Evolutionary conservation across 2,329 filamentous ascomycete species (phyloP), one percentile per base, ranked within the genome.

Genomic region (Aschersonia sp.): DNA sequence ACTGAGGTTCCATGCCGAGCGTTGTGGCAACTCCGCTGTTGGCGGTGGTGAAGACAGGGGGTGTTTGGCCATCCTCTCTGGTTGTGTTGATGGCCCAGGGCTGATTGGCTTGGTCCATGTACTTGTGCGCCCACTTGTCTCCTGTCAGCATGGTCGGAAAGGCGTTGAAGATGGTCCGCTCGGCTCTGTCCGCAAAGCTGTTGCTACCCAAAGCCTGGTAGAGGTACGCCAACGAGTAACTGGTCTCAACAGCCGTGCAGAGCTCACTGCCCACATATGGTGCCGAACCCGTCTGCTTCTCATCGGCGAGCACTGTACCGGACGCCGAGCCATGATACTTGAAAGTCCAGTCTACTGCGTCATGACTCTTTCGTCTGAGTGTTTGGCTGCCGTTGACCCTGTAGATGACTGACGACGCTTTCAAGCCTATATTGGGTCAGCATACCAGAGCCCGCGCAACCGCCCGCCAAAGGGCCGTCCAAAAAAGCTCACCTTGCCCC

Each of bases 81-180:
- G 71, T 76, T 0, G 68, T 70, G 6, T 60, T 62, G 10, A 58
- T 50, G 6, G 61, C 57, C 14, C 75, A 69, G 4, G 73, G 72
- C 53, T 76, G 72, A 51, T 78, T 79, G 0, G 69, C 67, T 53
- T 76, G 66, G 4, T 65, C 61, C 48, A 78, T 65, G 52, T 79
- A 79, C 55, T 78, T 72, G 54, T 72, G 73, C 30, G 66, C 65
- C 75, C 75, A 79, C 66, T 58, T 75, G 52, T 76, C 68, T 1
- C 68, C 65, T 14, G 68, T 69, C 31, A 76, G 55, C 51, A 69
- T 69, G 4, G 65, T 71, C 1, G 75, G 74, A 4, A 78, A 57
- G 2, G 73, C 70, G 51, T 78, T 79, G 62, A 75, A 78, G 4
- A 73, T 71, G 6, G 69, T 64, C 8, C 66, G 57, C 52, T 79